These are phyloP conservation scores for Verbena officinalis DNA, from an alignment of 257 asterid genomes.

Conservation along the genomic window DNA sequence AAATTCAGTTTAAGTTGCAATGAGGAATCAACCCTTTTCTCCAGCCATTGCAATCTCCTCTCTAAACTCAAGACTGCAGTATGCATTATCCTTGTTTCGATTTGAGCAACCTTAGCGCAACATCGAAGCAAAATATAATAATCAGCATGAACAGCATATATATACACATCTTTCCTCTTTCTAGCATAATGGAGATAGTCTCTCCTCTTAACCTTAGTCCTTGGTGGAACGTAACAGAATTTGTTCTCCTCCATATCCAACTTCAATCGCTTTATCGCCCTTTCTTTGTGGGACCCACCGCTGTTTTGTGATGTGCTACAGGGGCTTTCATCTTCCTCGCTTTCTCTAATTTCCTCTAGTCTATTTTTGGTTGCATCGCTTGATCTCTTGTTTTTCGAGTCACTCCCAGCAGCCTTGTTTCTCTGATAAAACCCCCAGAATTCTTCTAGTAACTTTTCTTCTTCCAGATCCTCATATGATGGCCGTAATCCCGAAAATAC, in stretches of 20 bases:
- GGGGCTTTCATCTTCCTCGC: not conserved
- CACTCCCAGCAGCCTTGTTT: conserved; percentile 39
- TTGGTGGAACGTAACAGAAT: conserved; percentile 66
- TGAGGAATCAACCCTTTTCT: conserved; percentile 48
- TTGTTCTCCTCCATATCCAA: conserved; percentile 66
- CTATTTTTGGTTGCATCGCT: conserved; percentile 17
- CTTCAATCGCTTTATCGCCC: conserved; percentile 58
- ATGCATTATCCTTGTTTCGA: conserved; percentile 75
- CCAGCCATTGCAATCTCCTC: conserved; percentile 64
- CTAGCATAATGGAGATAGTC: conserved; percentile 55
- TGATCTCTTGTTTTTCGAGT: conserved; percentile 22
- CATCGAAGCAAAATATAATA: conserved; percentile 71
- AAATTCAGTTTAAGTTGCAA: conserved; percentile 30
- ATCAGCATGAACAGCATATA: conserved; percentile 82
- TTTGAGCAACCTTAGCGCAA: conserved; percentile 72
- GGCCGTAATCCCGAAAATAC: conserved; percentile 64
- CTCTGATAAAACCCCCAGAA: conserved; percentile 60
- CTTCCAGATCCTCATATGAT: conserved; percentile 52
- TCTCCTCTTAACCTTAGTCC: conserved; percentile 38
- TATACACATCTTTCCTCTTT: conserved; percentile 48
- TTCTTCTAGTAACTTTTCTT: conserved; percentile 47
- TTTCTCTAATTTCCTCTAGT: conserved; percentile 11
- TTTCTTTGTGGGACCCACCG: conserved; percentile 31
- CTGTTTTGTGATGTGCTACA: conserved; percentile 19
- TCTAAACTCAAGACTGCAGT: conserved; percentile 66